phyloP scores from a whole-genome alignment of 2,329 filamentous ascomycete species.

The Tolypocladium sp. region DNA sequence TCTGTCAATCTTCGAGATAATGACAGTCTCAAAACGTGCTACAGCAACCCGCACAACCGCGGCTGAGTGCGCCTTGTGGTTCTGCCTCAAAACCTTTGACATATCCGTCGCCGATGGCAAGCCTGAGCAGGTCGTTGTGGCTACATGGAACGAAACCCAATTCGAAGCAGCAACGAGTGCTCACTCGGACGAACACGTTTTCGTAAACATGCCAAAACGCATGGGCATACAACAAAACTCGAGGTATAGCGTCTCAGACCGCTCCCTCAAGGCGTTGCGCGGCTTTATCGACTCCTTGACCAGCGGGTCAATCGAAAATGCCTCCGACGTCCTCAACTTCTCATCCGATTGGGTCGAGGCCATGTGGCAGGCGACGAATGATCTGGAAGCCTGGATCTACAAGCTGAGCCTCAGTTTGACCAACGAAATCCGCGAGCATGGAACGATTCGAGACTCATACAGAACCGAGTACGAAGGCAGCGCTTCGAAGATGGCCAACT shows the following conservation, averaged over 20 bases:
- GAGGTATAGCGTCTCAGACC: constrained; percentile 20
- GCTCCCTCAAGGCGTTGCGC: constrained; percentile 19
- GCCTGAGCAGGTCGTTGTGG: constrained; percentile 12
- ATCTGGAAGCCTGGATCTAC: constrained; percentile 21
- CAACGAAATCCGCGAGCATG: constrained; percentile 24
- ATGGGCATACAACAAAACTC: constrained; percentile 16
- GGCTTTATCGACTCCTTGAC: constrained; percentile 22
- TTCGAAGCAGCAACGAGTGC: constrained; percentile 15
- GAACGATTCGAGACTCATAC: constrained; percentile 8
- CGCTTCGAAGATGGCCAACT: constrained; percentile 18
- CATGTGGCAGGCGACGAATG: constrained; percentile 21
- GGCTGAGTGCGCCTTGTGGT: constrained; percentile 26
- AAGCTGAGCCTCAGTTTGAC: constrained; percentile 24
- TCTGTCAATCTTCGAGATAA: constrained; percentile 25
- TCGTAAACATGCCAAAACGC: constrained; percentile 17
- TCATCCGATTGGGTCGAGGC: constrained; percentile 28
- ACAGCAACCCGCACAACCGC: constrained; percentile 11
- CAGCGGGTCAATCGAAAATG: constrained; percentile 19
- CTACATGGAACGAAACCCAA: constrained; percentile 19
- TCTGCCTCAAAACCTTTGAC: constrained; percentile 23
- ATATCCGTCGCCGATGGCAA: constrained; percentile 18
- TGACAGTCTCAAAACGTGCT: constrained; percentile 16
- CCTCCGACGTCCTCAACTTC: constrained; percentile 17
- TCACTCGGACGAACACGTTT: constrained; percentile 19
- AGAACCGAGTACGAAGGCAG: constrained; percentile 15